phyloP scores from a whole-genome alignment of 805 yeast species.

The Metschnikowia corniflorae region DNA sequence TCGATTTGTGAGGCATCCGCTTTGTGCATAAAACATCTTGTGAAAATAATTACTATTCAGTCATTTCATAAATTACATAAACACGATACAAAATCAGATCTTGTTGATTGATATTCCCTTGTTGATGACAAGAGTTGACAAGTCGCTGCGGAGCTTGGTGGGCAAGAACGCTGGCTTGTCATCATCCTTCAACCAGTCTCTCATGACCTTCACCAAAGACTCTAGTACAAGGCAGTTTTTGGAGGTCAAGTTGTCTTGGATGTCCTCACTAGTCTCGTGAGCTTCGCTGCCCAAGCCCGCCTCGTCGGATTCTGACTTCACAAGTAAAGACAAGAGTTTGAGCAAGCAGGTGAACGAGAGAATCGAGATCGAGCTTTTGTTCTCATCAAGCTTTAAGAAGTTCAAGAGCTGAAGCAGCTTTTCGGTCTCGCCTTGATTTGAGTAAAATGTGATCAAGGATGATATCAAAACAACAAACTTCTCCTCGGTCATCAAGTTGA shows the following conservation, averaged over 20 bases:
- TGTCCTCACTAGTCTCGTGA: not conserved
- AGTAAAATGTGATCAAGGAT: slow-evolving; percentile 25
- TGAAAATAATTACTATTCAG: no score
- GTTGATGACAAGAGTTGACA: slow-evolving; percentile 28
- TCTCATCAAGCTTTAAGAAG: slow-evolving; percentile 19
- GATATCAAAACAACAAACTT: slow-evolving; percentile 30
- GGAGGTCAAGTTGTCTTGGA: slow-evolving; percentile 3
- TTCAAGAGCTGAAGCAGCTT: slow-evolving; percentile 24
- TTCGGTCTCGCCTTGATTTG: slow-evolving; percentile 16
- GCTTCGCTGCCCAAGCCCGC: slow-evolving; percentile 9
- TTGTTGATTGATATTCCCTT: slow-evolving; percentile 35
- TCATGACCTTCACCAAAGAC: slow-evolving; percentile 22
- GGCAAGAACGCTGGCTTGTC: slow-evolving; percentile 19
- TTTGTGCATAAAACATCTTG: no score
- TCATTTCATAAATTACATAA: not conserved
- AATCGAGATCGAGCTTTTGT: slow-evolving; percentile 22
- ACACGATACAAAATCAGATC: slow-evolving; percentile 8
- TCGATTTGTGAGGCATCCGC: slow-evolving; percentile 13
- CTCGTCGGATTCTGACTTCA: slow-evolving; percentile 16
- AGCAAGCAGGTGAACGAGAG: slow-evolving; percentile 33
- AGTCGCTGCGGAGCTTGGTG: slow-evolving; percentile 22
- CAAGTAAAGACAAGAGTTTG: slow-evolving; percentile 21
- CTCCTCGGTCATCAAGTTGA: slow-evolving; percentile 33
- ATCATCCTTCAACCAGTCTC: slow-evolving; percentile 31
- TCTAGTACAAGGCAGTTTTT: slow-evolving; percentile 22